phyloP scores from a whole-genome alignment of 2,329 filamentous ascomycete species.

The Fusarium aywerte region DNA sequence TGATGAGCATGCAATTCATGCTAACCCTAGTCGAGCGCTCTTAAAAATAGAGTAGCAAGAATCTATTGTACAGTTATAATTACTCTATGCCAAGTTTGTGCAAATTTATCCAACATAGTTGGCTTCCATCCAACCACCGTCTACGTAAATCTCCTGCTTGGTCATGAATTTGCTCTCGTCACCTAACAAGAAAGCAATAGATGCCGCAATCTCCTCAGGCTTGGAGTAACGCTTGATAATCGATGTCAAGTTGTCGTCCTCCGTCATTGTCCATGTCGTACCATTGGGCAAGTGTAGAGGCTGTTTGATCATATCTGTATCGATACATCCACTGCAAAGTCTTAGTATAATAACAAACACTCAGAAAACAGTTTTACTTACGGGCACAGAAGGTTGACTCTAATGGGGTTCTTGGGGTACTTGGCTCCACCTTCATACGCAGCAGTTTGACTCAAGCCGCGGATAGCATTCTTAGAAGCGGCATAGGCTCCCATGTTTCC shows the following conservation, averaged over 20 bases:
- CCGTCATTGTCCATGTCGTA: slow-evolving; percentile 43
- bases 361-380: not conserved
- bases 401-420: slow-evolving; percentile 42
- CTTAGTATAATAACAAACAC: not conserved
- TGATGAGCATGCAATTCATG: not conserved
- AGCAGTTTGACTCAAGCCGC: slow-evolving; percentile 45
- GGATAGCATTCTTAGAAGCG: slow-evolving; percentile 49
- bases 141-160: slow-evolving; percentile 46
- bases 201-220: slow-evolving; percentile 46
- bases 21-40: not conserved
- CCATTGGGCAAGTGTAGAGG: slow-evolving; percentile 43
- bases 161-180: slow-evolving; percentile 50
- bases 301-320: slow-evolving; percentile 47
- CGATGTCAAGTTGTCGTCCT: slow-evolving; percentile 41
- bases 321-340: slow-evolving; percentile 38
- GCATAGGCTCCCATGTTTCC: slow-evolving; percentile 49
- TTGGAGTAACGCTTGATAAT: slow-evolving; percentile 46
- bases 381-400: slow-evolving; percentile 42
- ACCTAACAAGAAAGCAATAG: slow-evolving; percentile 48
- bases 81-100: not conserved
- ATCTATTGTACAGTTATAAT: not conserved
- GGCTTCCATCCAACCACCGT: slow-evolving; percentile 47
- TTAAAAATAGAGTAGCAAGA: not conserved
- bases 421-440: slow-evolving; percentile 46
- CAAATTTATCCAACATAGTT: slow-evolving; percentile 35